Evolutionary conservation across 148 eudicot genomes (phyloP).

Genomic region (Chenopodium suecicum): DNA sequence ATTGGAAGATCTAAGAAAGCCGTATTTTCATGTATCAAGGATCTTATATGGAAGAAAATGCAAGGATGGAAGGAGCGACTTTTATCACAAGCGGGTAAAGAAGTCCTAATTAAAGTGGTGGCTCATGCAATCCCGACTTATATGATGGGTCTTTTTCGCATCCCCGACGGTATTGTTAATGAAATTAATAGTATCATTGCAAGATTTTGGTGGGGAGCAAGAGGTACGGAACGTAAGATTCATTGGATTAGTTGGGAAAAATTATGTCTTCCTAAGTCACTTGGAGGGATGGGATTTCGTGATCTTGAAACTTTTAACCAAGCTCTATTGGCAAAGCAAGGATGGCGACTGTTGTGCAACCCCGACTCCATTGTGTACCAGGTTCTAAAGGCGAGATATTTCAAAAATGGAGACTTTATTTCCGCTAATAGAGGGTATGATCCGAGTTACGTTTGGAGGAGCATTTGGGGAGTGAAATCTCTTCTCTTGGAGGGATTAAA

Average conservation of each 20-base stretch:
- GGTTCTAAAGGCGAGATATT: neutral
- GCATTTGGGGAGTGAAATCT: no score
- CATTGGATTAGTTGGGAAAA: neutral
- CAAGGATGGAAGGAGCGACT: no score
- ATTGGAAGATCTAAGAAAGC: no score
- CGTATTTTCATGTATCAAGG: no score
- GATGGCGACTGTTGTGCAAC: neutral
- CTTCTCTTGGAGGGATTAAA: no score
- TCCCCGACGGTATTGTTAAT: neutral
- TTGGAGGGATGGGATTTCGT: neutral
- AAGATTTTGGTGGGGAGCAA: neutral
- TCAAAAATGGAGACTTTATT: neutral
- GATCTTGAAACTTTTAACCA: neutral
- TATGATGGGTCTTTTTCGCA: no score
- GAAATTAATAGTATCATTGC: neutral
- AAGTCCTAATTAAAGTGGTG: no score
- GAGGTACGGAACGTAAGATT: neutral
- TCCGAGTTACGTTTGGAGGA: no score
- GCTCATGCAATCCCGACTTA: no score
- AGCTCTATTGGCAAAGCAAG: neutral
- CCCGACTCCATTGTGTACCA: neutral
- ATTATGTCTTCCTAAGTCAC: neutral
- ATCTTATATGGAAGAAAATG: no score
- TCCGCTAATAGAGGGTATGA: neutral
- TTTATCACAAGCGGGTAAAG: no score